Base-by-base conservation (phyloP, 495 filamentous ascomycete genomes). In the Cercophora scortea region DNA sequence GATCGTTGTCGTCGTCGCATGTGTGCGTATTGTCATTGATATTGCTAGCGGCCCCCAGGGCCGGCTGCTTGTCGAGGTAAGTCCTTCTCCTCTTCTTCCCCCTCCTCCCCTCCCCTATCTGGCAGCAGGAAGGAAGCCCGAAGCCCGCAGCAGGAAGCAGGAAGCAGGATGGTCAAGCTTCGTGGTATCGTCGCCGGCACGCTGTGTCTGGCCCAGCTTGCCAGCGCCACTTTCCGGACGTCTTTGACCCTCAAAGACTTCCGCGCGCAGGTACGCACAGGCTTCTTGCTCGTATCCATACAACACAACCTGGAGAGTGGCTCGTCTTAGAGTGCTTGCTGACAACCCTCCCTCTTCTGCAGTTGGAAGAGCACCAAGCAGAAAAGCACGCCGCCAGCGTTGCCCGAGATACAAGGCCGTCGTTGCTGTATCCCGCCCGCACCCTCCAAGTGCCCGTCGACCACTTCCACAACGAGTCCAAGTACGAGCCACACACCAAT, bases 401-500 rank as follows among this genome's bases (percentile, higher is more conserved):
- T 5, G 15, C 42, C 43, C 46, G 46, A 8, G 54, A 57, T 12
- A 32, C 44, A 17, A 50, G 58, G 17, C 55, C 58, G 3, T 33
- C 54, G 6, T 17, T 45, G 4, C 41, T 59, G 18, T 67, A 67
- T 42, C 62, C 57, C 42, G 53, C 63, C 12, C 72, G 83, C 68
- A 83, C 81, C 58, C 64, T 90, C 57, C 76, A 79, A 6, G 80
- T 83, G 2, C 86, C 86, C 17, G 70, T 89, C 35, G 85, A 90
- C 66, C 84, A 89, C 58, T 90, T 88, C 71, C 83, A 81, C 66
- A 86, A 88, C 63, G 79, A 86, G 52, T 74, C 79, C 8, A 63
- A 65, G 42, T 89, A 89, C 59, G 82, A 79, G 59, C 85, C 86
- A n/a, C 85, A 89, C 64, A 73, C 71, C 40, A 62, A 79, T 49